Percentiles rank a stretch among this genome's conserved stretches.
Evolutionary conservation across 2,329 filamentous ascomycete genomes (phyloP).

Genomic region (Cercospora sesami): DNA sequence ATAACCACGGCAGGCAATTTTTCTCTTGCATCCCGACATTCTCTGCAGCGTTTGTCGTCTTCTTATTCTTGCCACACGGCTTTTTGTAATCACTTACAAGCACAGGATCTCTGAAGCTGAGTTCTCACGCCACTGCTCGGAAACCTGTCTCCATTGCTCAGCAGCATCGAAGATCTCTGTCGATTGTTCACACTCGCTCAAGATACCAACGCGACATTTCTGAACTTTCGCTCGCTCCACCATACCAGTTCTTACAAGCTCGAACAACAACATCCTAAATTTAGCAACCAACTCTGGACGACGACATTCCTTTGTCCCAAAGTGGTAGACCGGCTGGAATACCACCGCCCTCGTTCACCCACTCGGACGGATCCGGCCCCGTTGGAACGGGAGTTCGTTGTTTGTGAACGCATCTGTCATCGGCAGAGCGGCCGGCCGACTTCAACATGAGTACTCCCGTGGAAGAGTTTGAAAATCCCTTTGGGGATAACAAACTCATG

Average conservation of each 20-base stretch:
- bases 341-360: not conserved
- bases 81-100: not conserved
- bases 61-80: not conserved
- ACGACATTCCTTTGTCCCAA: constrained; percentile 15
- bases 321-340: not conserved
- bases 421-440: not conserved
- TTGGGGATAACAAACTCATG: constrained; percentile 20
- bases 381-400: not conserved
- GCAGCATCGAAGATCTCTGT: not conserved
- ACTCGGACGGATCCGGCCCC: constrained; percentile 8
- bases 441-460: constrained; percentile 26
- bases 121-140: not conserved
- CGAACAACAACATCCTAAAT: not conserved
- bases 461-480: constrained; percentile 28
- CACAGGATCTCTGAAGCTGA: not conserved
- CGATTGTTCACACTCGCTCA: not conserved
- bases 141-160: not conserved
- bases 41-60: not conserved
- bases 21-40: not conserved
- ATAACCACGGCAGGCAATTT: not conserved
- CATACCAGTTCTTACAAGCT: not conserved
- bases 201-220: not conserved
- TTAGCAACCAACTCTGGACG: not conserved
- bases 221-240: not conserved
- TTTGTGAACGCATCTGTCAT: not conserved